Evolutionary conservation across 176 grass and related monocot species (phyloP), one percentile per base, ranked within the genome.

Genomic region (Dactylis glomerata): DNA sequence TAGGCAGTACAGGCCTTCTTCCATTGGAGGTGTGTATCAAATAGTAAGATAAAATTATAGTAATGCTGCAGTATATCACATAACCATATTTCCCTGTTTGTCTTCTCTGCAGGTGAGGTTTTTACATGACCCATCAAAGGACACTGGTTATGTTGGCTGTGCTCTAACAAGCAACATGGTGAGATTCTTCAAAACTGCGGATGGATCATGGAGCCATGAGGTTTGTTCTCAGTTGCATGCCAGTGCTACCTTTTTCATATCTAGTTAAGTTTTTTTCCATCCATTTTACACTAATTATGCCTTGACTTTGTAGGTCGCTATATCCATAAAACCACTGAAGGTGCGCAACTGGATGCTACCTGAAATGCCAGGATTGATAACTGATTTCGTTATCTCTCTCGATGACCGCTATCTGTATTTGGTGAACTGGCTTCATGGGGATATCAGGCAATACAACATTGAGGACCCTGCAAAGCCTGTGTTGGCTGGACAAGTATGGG

Each of bases 301-400:
- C 14, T 45, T 73, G 13, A 22, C 10, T 52, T 82, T 83, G 6
- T 57, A 98, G 96, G 38, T 98, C 49, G 87, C 84, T 11, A 94
- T 98, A 85, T 90, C 89, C 46, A 88, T 94, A 40, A 58, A 92
- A 66, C 83, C 96, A 52, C 42, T 94, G 28, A 98, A 95, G 56
- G 96, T 94, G 83, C 84, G 62, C 20, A 98, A 95, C 87, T 95
- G 96, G 93, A 94, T 98, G 64, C 73, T 95, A 3, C 93, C 89
- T 54, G 87, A 98, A 98, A 96, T 98, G 96, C 96, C 93, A 32
- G 93, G 93, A 82, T 80, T 98, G 89, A 96, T 98, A 75, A 99
- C 89, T 44, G 96, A 98, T 82, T 98, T 98, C 2, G 87, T 99
- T 46, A 0, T 99, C 65, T 99, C 96, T 10, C 91, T 99, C 2